Base-by-base conservation (phyloP, 2,329 filamentous ascomycete genomes). In the Laburnicola sp. region DNA sequence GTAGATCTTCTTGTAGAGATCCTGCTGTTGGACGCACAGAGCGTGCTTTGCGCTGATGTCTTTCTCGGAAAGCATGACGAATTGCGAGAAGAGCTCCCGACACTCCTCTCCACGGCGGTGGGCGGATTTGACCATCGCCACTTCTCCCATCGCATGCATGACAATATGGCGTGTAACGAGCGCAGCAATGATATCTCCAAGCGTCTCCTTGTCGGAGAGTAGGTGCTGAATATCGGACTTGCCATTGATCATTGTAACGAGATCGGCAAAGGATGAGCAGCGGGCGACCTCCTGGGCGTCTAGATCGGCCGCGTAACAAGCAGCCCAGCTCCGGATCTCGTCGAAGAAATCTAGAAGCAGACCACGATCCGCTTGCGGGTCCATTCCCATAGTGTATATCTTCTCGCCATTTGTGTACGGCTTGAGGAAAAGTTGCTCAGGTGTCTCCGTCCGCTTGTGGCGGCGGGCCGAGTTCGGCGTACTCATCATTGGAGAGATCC, bases 311-410 rank as follows among this genome's bases (percentile, higher is more conserved):
- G 47, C 53, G 35, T 60, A 45, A 9, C 25, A 27, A 10, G 37
- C 9, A 21, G 53, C 52, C 62, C 62, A 64, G 9, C 38, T 50
- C 21, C 51, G 53, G 36, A 64, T 59, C 8, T 56, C 50, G 28
- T 63, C 57, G 36, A 64, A 62, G 51, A 60, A 64, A 43, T 64
- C 62, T 32, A 41, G 52, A n/a, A 64, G 46, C 4, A 64, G 48
- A 28, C 53, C 53, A 22, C 58, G 58, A 27, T 57, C 56, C 16
- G 54, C 42, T 40, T 64, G 59, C n/a, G 54, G 57, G 5, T 50
- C 52, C 5, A 64, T 62, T 3, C 57, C 59, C n/a, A 58, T 21
- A 3, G 58, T 60, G 41, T 50, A 60, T 2, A 62, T 27, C 2
- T 54, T 53, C 8, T 25, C 22, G 11, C 50, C 50, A 16, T 48